These are phyloP conservation scores for Styphnolobium japonicum DNA, from an alignment of 306 rosid species.

Conservation along the genomic window DNA sequence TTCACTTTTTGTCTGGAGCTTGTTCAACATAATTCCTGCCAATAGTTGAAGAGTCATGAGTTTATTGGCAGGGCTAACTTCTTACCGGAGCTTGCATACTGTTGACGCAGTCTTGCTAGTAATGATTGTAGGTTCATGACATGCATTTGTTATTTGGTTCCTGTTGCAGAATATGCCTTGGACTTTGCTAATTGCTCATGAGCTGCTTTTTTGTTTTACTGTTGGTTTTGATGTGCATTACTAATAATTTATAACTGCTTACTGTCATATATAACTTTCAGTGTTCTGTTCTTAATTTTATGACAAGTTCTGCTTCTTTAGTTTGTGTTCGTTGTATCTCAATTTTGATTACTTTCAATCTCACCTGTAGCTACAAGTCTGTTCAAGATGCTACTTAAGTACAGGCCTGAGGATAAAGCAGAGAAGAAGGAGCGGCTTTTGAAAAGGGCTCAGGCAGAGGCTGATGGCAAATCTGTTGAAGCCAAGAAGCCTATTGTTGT, in stretches of 20 bases:
- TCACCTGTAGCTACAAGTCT: slow-evolving; percentile 54
- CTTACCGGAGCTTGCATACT: too few relatives aligned
- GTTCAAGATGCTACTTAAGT: slow-evolving; percentile 76
- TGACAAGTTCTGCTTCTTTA: background rate
- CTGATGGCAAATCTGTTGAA: slow-evolving; percentile 61
- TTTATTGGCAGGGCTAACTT: too few relatives aligned
- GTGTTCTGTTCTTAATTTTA: too few relatives aligned
- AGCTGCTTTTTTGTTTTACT: background rate
- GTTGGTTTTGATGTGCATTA: background rate
- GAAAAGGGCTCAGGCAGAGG: slow-evolving; percentile 73
- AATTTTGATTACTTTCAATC: background rate
- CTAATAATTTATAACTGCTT: background rate
- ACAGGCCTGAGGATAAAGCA: slow-evolving; percentile 74
- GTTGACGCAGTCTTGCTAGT: too few relatives aligned
- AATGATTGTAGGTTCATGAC: too few relatives aligned
- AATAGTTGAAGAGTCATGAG: too few relatives aligned
- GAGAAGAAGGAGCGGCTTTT: slow-evolving; percentile 71
- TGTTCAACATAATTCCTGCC: too few relatives aligned
- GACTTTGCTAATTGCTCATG: too few relatives aligned
- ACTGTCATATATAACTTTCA: background rate
- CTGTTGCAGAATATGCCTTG: background rate
- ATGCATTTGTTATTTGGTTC: too few relatives aligned
- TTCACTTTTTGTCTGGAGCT: too few relatives aligned
- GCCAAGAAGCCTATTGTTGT: slow-evolving; percentile 69
- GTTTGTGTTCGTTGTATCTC: background rate